phyloP scores from a whole-genome alignment of 139 green algal genomes.

The Ettlia oleoabundans region DNA sequence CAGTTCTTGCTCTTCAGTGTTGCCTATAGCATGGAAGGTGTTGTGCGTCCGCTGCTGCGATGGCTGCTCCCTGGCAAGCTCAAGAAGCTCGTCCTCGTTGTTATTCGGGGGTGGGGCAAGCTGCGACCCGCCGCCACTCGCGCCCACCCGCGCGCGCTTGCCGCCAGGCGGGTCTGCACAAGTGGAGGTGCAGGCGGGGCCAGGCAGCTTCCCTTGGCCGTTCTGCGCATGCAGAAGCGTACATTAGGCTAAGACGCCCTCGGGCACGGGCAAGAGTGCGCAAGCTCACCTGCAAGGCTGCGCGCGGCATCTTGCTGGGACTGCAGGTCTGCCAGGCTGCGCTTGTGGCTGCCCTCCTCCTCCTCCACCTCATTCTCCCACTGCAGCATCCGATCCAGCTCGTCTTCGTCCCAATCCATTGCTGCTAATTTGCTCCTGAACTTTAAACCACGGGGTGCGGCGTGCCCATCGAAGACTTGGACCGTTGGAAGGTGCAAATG shows the following conservation, averaged over 20 bases:
- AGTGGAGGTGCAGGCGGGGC: neutral
- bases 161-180: neutral
- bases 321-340: slow-evolving; percentile 8
- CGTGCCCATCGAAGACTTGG: neutral
- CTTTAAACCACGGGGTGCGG: neutral
- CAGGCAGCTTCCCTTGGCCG: too few species aligned
- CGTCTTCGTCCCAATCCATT: slow-evolving; percentile 49
- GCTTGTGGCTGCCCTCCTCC: slow-evolving; percentile 21
- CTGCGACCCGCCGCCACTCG: neutral
- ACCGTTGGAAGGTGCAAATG: neutral
- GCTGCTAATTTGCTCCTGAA: neutral
- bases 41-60: neutral
- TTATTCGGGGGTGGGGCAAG: neutral
- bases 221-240: too few species aligned
- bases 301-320: slow-evolving; percentile 19
- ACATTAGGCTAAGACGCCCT: too few species aligned
- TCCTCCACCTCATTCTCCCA: slow-evolving; percentile 21
- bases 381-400: slow-evolving; percentile 46
- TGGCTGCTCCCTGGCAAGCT: neutral
- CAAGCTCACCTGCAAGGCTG: slow-evolving; percentile 19
- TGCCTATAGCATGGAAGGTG: neutral
- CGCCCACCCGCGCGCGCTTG: neutral
- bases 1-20: slow-evolving; percentile 51
- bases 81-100: slow-evolving; percentile 3
- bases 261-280: too few species aligned